Evolutionary conservation across 352 stramenopile species (phyloP).

Genomic region (Pythium monospermum): DNA sequence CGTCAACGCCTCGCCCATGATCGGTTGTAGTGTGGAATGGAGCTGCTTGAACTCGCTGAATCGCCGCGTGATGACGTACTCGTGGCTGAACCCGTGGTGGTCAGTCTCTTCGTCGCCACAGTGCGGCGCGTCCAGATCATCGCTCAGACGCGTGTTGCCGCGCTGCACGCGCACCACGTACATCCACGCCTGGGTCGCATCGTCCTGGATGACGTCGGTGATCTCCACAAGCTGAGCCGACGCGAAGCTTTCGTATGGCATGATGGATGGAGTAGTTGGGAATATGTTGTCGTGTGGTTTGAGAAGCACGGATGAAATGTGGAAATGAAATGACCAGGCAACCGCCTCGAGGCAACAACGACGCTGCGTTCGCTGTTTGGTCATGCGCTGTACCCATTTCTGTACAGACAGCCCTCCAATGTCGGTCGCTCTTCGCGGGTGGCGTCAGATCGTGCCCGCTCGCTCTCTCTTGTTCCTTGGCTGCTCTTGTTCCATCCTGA

Average conservation of each 20-base stretch:
- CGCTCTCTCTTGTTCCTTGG: slow-evolving; percentile 8
- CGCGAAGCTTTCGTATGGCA: slow-evolving; percentile 80
- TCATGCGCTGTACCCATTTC: slow-evolving; percentile 13
- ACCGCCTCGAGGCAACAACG: neutral
- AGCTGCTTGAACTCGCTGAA: slow-evolving; percentile 79
- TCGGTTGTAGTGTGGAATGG: slow-evolving; percentile 39
- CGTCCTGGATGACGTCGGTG: slow-evolving; percentile 65
- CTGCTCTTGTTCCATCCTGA: neutral
- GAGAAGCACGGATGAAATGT: slow-evolving; percentile 5
- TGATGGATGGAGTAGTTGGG: slow-evolving; percentile 12
- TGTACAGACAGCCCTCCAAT: too few relatives aligned
- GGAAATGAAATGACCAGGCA: slow-evolving; percentile 1
- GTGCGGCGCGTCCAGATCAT: too few relatives aligned
- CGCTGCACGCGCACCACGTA: slow-evolving; percentile 66
- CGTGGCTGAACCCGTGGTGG: slow-evolving; percentile 44
- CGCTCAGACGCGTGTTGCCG: slow-evolving; percentile 22
- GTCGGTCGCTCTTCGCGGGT: slow-evolving; percentile 19
- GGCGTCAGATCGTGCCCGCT: slow-evolving; percentile 21
- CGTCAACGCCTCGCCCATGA: slow-evolving; percentile 58
- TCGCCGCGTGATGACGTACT: slow-evolving; percentile 61
- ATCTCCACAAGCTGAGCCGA: slow-evolving; percentile 58
- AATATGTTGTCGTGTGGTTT: neutral
- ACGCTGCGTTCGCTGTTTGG: neutral
- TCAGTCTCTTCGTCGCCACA: too few relatives aligned
- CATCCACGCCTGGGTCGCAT: slow-evolving; percentile 58